phyloP scores from a whole-genome alignment of 371 early-diverging fungal species.

The Mucor saturninus region DNA sequence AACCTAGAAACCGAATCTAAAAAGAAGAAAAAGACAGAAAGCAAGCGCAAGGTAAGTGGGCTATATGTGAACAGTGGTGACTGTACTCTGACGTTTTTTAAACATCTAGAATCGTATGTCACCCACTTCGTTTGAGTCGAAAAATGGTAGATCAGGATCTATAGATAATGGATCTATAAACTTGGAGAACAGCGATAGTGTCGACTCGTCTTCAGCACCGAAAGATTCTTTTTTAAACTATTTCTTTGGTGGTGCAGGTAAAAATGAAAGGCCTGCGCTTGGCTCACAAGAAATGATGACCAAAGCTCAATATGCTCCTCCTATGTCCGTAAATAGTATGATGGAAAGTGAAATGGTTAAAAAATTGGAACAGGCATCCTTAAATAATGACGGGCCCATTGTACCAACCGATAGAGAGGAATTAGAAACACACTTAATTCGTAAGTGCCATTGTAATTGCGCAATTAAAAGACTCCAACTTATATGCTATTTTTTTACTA shows the following conservation, averaged over 20 bases:
- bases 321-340: slow-evolving; percentile 48
- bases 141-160: slow-evolving; percentile 7
- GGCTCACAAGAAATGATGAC: slow-evolving; percentile 43
- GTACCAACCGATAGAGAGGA: slow-evolving; percentile 76
- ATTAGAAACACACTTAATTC: slow-evolving; percentile 85
- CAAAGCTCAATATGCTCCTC: slow-evolving; percentile 38
- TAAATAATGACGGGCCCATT: slow-evolving; percentile 31
- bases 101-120: slow-evolving; percentile 10
- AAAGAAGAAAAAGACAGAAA: slow-evolving; percentile 53
- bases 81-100: neutral
- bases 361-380: slow-evolving; percentile 41
- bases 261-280: slow-evolving; percentile 49
- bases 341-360: slow-evolving; percentile 53
- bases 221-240: slow-evolving; percentile 75
- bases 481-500: slow-evolving; percentile 15
- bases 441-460: slow-evolving; percentile 46
- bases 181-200: neutral
- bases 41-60: slow-evolving; percentile 24
- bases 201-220: slow-evolving; percentile 18
- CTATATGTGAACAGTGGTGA: neutral
- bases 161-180: slow-evolving; percentile 19
- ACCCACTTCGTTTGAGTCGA: slow-evolving; percentile 12
- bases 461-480: neutral
- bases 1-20: slow-evolving; percentile 58
- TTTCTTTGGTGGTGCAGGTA: slow-evolving; percentile 74